Base-by-base conservation (phyloP, 768 basidiomycete species). In the Xanthoconium purpureum region DNA sequence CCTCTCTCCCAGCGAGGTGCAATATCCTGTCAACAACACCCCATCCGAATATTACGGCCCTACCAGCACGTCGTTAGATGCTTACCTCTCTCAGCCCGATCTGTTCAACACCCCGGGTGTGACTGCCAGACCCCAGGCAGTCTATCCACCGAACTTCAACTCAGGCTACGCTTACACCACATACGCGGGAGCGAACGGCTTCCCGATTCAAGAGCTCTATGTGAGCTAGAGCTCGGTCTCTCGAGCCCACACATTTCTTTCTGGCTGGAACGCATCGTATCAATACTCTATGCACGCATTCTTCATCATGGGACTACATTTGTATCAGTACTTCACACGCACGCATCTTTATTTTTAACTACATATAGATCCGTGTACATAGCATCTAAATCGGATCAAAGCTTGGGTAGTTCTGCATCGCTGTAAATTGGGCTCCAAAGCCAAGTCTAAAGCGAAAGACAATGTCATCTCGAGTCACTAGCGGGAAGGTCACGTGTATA, bases 401-500 rank as follows among this genome's bases (percentile, higher is more conserved):
- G 2, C 30, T 30, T 13, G 28, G 13, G 3, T 20, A 7, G n/a
- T 17, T 11, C 33, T 24, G 24, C 24, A 24, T 24, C 24, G 24
- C 24, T 24, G 24, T 24, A 24, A 4, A 24, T 24, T 24, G 24
- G 24, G 24, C 24, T 24, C 24, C 24, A 24, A 24, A 24, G 24
- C 24, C 24, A 24, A 24, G 24, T 24, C 24, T 3, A 17, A 11
- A 28, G 15, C 18, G 18, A 20, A 35, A 20, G 4, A 17, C 14
- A 29, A 33, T 35, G 33, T n/a, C 40, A 35, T 12, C 5, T 50
- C 18, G 50, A 50, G 29, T 40, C 38, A 36, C 32, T 14, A 17
- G 3, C 17, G 20, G 6, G 20, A 47, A 47, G 24, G 60, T 63
- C 60, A 61, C 60, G 60, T 61, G 60, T 30, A 35, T 45, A 28